A percentile compares a stretch with the other conserved stretches of the same genome.
Evolutionary conservation across 768 basidiomycete species (phyloP).

Genomic region (Flagelloscypha sp.): DNA sequence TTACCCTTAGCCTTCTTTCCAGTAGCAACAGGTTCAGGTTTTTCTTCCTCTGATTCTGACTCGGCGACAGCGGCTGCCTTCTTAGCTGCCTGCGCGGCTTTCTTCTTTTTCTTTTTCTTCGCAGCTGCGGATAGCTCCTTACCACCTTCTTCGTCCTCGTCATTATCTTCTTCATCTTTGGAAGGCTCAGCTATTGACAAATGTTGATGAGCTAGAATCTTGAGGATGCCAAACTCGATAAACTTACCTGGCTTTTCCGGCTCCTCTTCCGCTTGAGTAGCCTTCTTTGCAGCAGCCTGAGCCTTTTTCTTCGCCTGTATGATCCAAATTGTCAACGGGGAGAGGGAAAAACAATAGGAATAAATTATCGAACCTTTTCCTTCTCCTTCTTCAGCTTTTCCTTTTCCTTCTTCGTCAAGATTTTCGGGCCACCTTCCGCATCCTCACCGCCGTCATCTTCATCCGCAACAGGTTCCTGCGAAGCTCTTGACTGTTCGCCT

Average conservation of each 20-base stretch:
- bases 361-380: constrained; percentile 63
- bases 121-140: constrained; percentile 42
- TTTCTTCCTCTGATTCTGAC: constrained; percentile 30
- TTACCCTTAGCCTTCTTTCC: constrained; percentile 66
- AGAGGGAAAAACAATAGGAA: constrained; percentile 3
- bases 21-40: constrained; percentile 27
- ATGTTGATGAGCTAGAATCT: too few species aligned
- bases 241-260: too few species aligned
- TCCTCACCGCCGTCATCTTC: constrained; percentile 36
- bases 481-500: constrained; percentile 15
- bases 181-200: too few species aligned
- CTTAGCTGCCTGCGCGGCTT: constrained; percentile 60
- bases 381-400: constrained; percentile 95
- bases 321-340: constrained; percentile 8
- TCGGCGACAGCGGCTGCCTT: constrained; percentile 28
- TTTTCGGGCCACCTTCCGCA: constrained; percentile 51
- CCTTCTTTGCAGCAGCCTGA: constrained; percentile 81
- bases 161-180: constrained; percentile 39
- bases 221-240: too few species aligned
- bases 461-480: constrained; percentile 19
- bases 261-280: constrained; percentile 22
- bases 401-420: constrained; percentile 93
- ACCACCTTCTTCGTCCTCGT: constrained; percentile 61
- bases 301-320: constrained; percentile 89
- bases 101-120: constrained; percentile 85